phyloP scores from a whole-genome alignment of 768 basidiomycete genomes.

The Trametes sanguinea region DNA sequence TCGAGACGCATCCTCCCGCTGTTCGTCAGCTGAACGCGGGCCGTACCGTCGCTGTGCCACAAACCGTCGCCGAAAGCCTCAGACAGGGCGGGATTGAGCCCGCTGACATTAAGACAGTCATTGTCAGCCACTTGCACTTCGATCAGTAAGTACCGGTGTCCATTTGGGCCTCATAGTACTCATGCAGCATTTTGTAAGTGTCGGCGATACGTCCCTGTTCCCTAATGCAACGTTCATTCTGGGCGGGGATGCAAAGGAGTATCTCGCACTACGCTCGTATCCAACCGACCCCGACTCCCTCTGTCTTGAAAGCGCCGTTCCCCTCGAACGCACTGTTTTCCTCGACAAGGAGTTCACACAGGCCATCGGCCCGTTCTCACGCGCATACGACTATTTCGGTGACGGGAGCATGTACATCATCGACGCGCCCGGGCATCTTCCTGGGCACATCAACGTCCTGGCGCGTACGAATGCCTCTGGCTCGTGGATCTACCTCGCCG shows the following conservation, averaged over 20 bases:
- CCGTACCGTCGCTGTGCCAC: slow-evolving; percentile 6
- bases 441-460: slow-evolving; percentile 56
- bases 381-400: slow-evolving; percentile 53
- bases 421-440: slow-evolving; percentile 57
- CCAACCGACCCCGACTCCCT: slow-evolving; percentile 40
- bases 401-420: slow-evolving; percentile 61
- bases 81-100: slow-evolving; percentile 49
- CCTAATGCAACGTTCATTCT: slow-evolving; percentile 49
- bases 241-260: slow-evolving; percentile 40
- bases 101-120: slow-evolving; percentile 45
- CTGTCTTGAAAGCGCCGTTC: slow-evolving; percentile 28
- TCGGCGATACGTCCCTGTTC: slow-evolving; percentile 50
- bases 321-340: slow-evolving; percentile 13
- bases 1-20: slow-evolving; percentile 44
- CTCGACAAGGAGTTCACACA: slow-evolving; percentile 37
- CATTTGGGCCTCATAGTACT: neutral
- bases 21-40: slow-evolving; percentile 34
- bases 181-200: slow-evolving; percentile 9
- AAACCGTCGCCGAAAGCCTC: slow-evolving; percentile 48
- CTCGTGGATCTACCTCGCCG: slow-evolving; percentile 57
- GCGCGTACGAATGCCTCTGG: slow-evolving; percentile 55
- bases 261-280: slow-evolving; percentile 41
- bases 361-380: slow-evolving; percentile 52
- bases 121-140: slow-evolving; percentile 56
- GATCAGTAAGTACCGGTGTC: slow-evolving; percentile 36